Conservation (phyloP, 768 basidiomycete species). For the Pleurotus tuber-regium region DNA sequence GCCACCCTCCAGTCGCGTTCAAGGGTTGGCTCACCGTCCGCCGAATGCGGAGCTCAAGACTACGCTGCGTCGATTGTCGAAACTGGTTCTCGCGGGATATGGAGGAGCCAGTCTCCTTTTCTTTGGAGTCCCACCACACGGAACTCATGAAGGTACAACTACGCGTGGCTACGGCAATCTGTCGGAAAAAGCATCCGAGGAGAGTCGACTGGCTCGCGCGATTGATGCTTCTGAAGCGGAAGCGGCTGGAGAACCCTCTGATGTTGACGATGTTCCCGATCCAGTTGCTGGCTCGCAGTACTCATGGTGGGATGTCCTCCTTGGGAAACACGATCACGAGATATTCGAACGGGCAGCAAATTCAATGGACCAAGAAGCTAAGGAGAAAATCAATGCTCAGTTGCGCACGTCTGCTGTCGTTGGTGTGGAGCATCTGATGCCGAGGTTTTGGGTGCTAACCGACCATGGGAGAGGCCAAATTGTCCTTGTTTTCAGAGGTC, state of each 20-base stretch:
- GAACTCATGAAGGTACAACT: constrained; percentile 25
- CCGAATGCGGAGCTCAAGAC: constrained; percentile 55
- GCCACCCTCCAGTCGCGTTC: constrained; percentile 12
- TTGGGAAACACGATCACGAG: constrained; percentile 80
- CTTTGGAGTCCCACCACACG: constrained; percentile 60
- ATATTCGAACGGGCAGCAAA: constrained; percentile 70
- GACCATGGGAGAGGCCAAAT: constrained; percentile 74
- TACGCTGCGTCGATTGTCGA: constrained; percentile 75
- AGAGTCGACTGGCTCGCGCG: constrained; percentile 59
- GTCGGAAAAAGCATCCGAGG: constrained; percentile 50
- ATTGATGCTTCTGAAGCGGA: constrained; percentile 73
- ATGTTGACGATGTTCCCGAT: constrained; percentile 17
- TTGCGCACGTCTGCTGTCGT: constrained; percentile 60
- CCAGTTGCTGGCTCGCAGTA: constrained; percentile 33
- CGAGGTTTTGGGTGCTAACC: constrained; percentile 83
- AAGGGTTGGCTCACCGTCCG: no score
- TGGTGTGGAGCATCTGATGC: constrained; percentile 70
- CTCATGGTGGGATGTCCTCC: constrained; percentile 82
- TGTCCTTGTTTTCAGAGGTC: constrained; percentile 71
- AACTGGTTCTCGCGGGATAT: constrained; percentile 82
- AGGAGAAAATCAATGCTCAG: constrained; percentile 35
- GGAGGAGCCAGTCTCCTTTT: constrained; percentile 80
- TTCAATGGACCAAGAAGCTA: constrained; percentile 23
- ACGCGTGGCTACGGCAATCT: constrained; percentile 23
- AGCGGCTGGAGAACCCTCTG: constrained; percentile 41